Percentiles rank a stretch among this genome's conserved stretches.
Conservation (phyloP, 2,329 filamentous ascomycete species). For the Beauveria sp. region DNA sequence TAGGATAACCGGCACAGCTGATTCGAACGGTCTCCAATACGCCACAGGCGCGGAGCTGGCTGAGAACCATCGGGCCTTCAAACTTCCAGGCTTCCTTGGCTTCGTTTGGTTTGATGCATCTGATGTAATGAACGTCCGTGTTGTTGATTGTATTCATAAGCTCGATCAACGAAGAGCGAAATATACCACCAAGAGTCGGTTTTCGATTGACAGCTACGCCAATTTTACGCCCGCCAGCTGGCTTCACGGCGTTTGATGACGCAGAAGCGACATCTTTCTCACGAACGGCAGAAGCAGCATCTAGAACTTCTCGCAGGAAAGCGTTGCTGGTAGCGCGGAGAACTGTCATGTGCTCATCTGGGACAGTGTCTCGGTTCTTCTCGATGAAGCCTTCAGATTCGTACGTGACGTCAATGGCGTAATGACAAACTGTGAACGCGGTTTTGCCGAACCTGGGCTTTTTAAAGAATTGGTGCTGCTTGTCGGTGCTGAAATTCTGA, state of each 20-base stretch:
- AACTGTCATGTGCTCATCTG: slow-evolving; percentile 95
- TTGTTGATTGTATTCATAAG: slow-evolving; percentile 97
- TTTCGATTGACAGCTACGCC: slow-evolving; percentile 92
- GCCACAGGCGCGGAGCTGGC: slow-evolving; percentile 94
- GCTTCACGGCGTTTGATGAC: slow-evolving; percentile 65
- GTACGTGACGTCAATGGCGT: slow-evolving; percentile 95
- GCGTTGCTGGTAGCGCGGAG: slow-evolving; percentile 74
- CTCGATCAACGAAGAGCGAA: slow-evolving; percentile 96
- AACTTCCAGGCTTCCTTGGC: slow-evolving; percentile 96
- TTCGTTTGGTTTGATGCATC: slow-evolving; percentile 98
- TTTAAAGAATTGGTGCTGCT: slow-evolving; percentile 89
- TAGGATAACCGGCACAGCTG: slow-evolving; percentile 94
- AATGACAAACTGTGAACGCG: slow-evolving; percentile 95
- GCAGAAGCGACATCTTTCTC: slow-evolving; percentile 74
- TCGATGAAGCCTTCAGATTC: slow-evolving; percentile 99
- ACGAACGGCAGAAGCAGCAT: slow-evolving; percentile 75
- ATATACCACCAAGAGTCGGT: slow-evolving; percentile 94
- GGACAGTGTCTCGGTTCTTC: slow-evolving; percentile 97
- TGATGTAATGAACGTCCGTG: slow-evolving; percentile 97
- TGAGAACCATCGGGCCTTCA: slow-evolving; percentile 96
- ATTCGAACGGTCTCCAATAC: slow-evolving; percentile 97
- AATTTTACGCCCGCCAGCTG: slow-evolving; percentile 74
- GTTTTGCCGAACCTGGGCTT: slow-evolving; percentile 97
- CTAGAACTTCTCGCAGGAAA: slow-evolving; percentile 78
- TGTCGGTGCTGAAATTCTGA: slow-evolving; percentile 82